Conservation (phyloP, 2,329 filamentous ascomycete genomes). For the Alternaria sp. region DNA sequence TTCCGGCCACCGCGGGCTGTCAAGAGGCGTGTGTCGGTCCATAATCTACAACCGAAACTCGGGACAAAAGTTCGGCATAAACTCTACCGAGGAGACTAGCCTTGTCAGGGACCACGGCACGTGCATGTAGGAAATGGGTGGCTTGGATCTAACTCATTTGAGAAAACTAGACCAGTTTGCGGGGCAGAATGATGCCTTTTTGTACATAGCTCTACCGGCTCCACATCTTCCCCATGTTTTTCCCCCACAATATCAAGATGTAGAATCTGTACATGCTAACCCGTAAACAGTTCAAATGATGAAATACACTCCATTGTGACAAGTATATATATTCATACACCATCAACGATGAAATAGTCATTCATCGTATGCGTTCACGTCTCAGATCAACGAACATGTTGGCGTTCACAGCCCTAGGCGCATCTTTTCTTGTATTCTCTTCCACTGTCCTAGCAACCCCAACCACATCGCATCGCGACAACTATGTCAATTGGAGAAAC, state of each 20-base stretch:
- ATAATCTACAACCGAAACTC: background rate
- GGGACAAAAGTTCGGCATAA: background rate
- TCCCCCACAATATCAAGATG: background rate
- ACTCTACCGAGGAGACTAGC: background rate
- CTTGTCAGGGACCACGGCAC: no score
- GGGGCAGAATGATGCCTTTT: background rate
- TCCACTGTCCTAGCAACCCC: background rate
- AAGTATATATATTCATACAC: no score
- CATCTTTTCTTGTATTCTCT: background rate
- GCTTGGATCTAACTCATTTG: no score
- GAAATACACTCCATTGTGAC: no score
- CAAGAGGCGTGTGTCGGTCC: background rate
- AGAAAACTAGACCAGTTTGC: no score
- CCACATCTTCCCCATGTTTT: background rate
- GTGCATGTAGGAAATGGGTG: no score
- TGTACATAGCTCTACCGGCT: background rate
- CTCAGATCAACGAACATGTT: background rate
- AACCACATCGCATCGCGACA: background rate
- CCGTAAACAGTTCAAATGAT: background rate
- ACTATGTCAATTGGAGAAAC: slow-evolving; percentile 23
- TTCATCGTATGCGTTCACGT: no score
- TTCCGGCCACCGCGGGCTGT: no score
- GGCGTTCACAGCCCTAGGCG: background rate
- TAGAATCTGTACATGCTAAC: background rate
- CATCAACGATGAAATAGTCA: no score